Percentiles rank a stretch among this genome's conserved stretches.
Conservation (phyloP, 257 asterid species). For the Ligustrum vulgare region DNA sequence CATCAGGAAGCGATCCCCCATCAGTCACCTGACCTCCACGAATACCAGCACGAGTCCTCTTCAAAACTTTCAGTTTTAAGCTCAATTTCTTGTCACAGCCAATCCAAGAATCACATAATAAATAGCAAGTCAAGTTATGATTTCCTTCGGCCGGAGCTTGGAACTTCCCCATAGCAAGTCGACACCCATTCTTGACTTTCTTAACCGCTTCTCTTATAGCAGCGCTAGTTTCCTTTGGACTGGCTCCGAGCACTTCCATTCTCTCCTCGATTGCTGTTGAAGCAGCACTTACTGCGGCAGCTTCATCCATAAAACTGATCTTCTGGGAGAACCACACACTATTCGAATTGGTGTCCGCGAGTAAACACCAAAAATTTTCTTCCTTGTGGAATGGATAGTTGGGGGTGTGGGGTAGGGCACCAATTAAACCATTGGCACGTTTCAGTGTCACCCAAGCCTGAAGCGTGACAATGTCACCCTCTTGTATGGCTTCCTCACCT, state of each 20-base stretch:
- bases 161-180: constrained; percentile 75
- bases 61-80: constrained; percentile 61
- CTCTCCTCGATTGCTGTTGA: constrained; percentile 60
- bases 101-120: constrained; percentile 85
- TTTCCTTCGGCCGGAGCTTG: constrained; percentile 68
- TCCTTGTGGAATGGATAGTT: constrained; percentile 79
- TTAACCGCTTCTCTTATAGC: constrained; percentile 69
- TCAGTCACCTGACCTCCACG: constrained; percentile 44
- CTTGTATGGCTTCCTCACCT: constrained; percentile 93
- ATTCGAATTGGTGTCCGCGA: constrained; percentile 71
- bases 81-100: constrained; percentile 59
- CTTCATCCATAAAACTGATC: constrained; percentile 66
- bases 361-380: constrained; percentile 87
- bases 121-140: constrained; percentile 64
- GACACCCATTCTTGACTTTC: constrained; percentile 66
- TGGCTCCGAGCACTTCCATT: constrained; percentile 66
- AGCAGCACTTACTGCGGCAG: constrained; percentile 61
- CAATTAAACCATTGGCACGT: constrained; percentile 69
- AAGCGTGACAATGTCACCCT: constrained; percentile 74
- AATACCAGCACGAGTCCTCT: constrained; percentile 62
- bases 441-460: constrained; percentile 81
- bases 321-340: constrained; percentile 79
- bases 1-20: constrained; percentile 39
- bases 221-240: constrained; percentile 50
- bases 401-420: constrained; percentile 88